A percentile compares a stretch with the other conserved stretches of the same genome.
These are phyloP conservation scores for Fusarium neocosmosporiellum DNA, from an alignment of 2,329 filamentous ascomycete genomes.

Conservation along the genomic window DNA sequence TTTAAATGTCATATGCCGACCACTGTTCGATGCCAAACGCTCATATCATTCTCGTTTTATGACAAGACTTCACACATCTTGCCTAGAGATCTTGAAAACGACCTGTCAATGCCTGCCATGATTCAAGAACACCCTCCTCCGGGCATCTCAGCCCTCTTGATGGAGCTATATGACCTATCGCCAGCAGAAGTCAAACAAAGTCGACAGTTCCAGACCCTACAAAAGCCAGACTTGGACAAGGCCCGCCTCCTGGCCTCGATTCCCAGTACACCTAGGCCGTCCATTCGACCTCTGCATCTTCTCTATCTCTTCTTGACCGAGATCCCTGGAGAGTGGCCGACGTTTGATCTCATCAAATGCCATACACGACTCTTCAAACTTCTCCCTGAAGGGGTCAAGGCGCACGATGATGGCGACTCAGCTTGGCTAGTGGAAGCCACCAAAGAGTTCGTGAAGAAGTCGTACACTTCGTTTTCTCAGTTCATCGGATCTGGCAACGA, in stretches of 20 bases:
- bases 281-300: slow-evolving; percentile 41
- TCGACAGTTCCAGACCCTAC: slow-evolving; percentile 14
- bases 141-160: slow-evolving; percentile 23
- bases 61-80: neutral
- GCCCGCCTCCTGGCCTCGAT: slow-evolving; percentile 37
- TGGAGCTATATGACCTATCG: slow-evolving; percentile 33
- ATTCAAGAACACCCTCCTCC: slow-evolving; percentile 1
- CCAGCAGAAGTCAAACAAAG: slow-evolving; percentile 29
- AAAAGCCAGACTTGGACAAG: slow-evolving; percentile 23
- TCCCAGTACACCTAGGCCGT: slow-evolving; percentile 25
- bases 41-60: neutral
- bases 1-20: neutral
- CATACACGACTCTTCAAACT: slow-evolving; percentile 50
- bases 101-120: slow-evolving; percentile 16
- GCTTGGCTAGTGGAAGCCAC: slow-evolving; percentile 34
- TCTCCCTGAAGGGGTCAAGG: slow-evolving; percentile 51
- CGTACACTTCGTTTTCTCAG: slow-evolving; percentile 54
- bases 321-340: slow-evolving; percentile 44
- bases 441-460: slow-evolving; percentile 41
- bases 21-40: neutral
- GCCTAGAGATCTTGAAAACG: neutral
- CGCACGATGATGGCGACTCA: slow-evolving; percentile 28
- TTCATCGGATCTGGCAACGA: slow-evolving; percentile 43
- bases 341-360: slow-evolving; percentile 46
- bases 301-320: slow-evolving; percentile 40